A percentile compares a stretch with the other conserved stretches of the same genome.
phyloP scores from a whole-genome alignment of 768 basidiomycete genomes.

The Strobilomyces echinocephalus region DNA sequence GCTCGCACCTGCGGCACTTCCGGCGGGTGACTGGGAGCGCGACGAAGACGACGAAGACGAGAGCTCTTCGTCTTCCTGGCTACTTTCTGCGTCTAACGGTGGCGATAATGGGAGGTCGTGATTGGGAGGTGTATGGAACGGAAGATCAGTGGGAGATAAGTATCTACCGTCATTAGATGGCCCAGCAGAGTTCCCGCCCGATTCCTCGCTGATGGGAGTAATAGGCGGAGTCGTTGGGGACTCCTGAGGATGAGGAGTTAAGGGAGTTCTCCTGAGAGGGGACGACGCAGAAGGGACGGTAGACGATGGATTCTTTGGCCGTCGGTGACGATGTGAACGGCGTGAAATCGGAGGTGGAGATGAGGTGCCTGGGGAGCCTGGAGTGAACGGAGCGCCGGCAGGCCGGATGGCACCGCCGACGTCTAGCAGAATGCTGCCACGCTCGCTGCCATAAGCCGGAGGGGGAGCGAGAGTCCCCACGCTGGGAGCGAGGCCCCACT shows the following conservation, averaged over 20 bases:
- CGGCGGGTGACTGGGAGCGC: slow-evolving; percentile 56
- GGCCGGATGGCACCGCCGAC: slow-evolving; percentile 49
- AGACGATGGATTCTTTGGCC: slow-evolving; percentile 40
- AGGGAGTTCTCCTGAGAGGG: slow-evolving; percentile 53
- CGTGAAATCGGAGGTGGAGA: slow-evolving; percentile 42
- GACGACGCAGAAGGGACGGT: slow-evolving; percentile 52
- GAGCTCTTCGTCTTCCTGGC: slow-evolving; percentile 23
- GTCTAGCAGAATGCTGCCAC: slow-evolving; percentile 92
- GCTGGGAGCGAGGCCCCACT: slow-evolving; percentile 97
- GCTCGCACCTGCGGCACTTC: slow-evolving; percentile 69
- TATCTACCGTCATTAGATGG: slow-evolving; percentile 49
- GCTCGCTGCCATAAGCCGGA: slow-evolving; percentile 95
- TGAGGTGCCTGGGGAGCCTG: slow-evolving; percentile 41
- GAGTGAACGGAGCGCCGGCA: slow-evolving; percentile 33
- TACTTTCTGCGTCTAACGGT: slow-evolving; percentile 17
- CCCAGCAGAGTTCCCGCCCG: slow-evolving; percentile 45
- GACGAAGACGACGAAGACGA: slow-evolving; percentile 34
- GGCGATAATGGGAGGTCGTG: slow-evolving; percentile 45
- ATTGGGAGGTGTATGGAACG: slow-evolving; percentile 53
- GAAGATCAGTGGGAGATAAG: slow-evolving; percentile 59
- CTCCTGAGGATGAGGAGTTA: slow-evolving; percentile 40
- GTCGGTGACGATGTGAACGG: slow-evolving; percentile 58
- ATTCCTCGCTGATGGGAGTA: slow-evolving; percentile 69
- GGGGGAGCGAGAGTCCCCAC: slow-evolving; percentile 96
- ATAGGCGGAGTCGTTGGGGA: slow-evolving; percentile 62